Base-by-base conservation (phyloP, 495 filamentous ascomycete species). In the Lineolata rhizophorae region DNA sequence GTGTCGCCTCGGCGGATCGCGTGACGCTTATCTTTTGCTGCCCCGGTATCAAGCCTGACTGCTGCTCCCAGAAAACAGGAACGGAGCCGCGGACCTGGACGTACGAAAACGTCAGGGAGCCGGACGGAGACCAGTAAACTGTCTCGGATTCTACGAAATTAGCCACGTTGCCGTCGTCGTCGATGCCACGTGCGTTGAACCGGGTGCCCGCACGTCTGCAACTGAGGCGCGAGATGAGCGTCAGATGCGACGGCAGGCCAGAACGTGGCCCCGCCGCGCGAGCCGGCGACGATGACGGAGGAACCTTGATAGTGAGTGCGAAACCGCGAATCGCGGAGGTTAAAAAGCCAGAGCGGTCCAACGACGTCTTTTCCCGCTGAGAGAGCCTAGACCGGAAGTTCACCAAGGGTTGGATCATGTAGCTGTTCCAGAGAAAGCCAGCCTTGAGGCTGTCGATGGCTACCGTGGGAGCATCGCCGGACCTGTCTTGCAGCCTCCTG, bases 21-120 rank as follows among this genome's bases (percentile, higher is more conserved):
- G 85, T 91, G 27, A 94, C 65, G 34, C 77, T 70, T 22, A 95
- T 91, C 45, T 94, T 95, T 44, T 95, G 90, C 46, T 95, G 85
- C 8, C 76, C 76, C 2, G 87, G 90, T 26, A 95, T 55, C 17
- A 95, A 63, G 9, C 81, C 83, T 2, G 82, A 64, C 27, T 72
- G 64, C 49, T 95, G 90, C 50, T 97, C 87, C 87, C 87, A 97
- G 49, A 97, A 97, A 4, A 95, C 62, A 0, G 87, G 87, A 13
- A 97, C 78, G 3, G 81, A 92, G 27, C 87, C 87, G 36, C 87
- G 63, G 21, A 87, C 65, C 50, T 97, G 87, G 13, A 70, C 81
- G 49, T 95, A 97, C 5, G 90, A 95, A 47, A 95, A 95, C 21
- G 76, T 71, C 18, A 90, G 55, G 4, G 6, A 6, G n/a, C 22